Evolutionary conservation across 768 basidiomycete species (phyloP), one percentile per base, ranked within the genome.

Genomic region (Cyclocybe aegerita): DNA sequence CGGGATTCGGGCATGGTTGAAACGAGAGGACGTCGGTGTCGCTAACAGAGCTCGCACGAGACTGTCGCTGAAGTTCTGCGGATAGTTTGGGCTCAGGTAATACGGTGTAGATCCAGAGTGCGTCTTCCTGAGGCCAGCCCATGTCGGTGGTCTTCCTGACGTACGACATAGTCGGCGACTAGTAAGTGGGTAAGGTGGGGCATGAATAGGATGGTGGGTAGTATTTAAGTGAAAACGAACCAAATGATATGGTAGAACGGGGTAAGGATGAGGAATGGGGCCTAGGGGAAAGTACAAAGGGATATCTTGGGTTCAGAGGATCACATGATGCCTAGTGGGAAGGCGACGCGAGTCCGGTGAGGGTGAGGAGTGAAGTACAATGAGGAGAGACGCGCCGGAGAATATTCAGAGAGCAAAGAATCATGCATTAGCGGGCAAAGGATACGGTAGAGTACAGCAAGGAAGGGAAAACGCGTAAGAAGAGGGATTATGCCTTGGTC

Each of bases 1-100:
- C 65, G 12, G 70, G 73, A 32, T 71, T 63, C 1, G 69, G 67
- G 53, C 72, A 76, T 16, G 80, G 79, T 53, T 82, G 80, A 41
- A 82, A 68, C 12, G 71, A 66, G 30, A 78, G 67, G 38, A 63
- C 61, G 50, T 76, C 71, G n/a, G 72, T 73, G 46, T 66, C 62
- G 4, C 60, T 60, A 34, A 64, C 46, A 1, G 69, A 60, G 4
- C 60, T 60, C 12, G 75, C 65, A 30, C 49, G 51, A 3, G 78
- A 65, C 1, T 73, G 63, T 9, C 72, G 70, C 36, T 60, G 62
- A n/a, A 81, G 69, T 60, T 77, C 72, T 5, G 65, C 56, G 6
- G 72, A 68, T 5, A 77, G 55, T 6, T 64, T 52, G 5, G 76
- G 72, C 51, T 79, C 78, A n/a, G 70, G 49, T 33, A 80, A 67